Evolutionary conservation across 805 yeast species (phyloP).

Genomic region (Soucietia sequanensis): DNA sequence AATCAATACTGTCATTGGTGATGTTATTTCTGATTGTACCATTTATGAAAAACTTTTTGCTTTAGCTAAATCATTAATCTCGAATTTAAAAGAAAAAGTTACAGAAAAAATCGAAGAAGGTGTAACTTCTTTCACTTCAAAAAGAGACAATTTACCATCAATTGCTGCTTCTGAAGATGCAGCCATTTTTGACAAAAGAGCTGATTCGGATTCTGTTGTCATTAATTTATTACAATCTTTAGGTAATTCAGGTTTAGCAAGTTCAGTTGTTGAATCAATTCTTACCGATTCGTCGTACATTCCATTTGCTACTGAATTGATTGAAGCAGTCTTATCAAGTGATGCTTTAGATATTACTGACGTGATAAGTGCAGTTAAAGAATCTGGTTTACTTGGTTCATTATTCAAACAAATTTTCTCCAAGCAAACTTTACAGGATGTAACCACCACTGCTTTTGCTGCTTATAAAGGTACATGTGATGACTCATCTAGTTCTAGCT

Average conservation of each 20-base stretch:
- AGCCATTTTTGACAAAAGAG: constrained; percentile 10
- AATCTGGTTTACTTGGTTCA: constrained; percentile 31
- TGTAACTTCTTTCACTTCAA: constrained; percentile 8
- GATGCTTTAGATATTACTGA: constrained; percentile 27
- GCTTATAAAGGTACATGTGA: constrained; percentile 36
- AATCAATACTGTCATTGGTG: constrained; percentile 30
- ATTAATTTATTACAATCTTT: constrained; percentile 40
- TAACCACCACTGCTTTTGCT: constrained; percentile 35
- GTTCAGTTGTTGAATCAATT: constrained; percentile 36
- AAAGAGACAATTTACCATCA: constrained; percentile 14
- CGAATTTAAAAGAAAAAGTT: constrained; percentile 24
- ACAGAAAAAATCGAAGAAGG: constrained; percentile 20
- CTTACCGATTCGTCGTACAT: constrained; percentile 36
- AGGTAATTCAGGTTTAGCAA: constrained; percentile 40
- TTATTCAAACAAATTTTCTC: constrained; percentile 34
- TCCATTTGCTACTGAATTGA: constrained; percentile 35
- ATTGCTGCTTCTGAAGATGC: not conserved
- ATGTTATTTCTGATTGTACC: constrained; percentile 37
- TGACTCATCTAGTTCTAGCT: constrained; percentile 8
- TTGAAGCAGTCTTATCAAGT: constrained; percentile 26
- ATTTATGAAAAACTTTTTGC: constrained; percentile 35
- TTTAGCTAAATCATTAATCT: constrained; percentile 26
- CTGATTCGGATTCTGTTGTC: constrained; percentile 25
- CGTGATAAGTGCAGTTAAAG: constrained; percentile 29
- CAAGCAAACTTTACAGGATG: constrained; percentile 30